phyloP scores from a whole-genome alignment of 257 asterid species.

The Anisodus tanguticus region DNA sequence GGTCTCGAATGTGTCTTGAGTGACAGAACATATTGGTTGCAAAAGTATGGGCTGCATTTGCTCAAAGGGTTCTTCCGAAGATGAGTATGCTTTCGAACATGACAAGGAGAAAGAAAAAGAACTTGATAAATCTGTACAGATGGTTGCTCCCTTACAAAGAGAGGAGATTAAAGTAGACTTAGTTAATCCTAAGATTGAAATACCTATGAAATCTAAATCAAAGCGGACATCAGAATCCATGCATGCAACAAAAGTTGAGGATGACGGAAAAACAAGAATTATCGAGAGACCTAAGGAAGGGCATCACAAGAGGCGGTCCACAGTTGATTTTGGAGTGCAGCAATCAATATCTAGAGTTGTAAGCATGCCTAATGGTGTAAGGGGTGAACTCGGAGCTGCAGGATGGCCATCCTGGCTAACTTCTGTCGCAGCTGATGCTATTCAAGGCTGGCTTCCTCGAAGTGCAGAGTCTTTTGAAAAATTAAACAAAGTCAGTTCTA shows the following conservation, averaged over 20 bases:
- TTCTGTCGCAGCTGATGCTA: conserved; percentile 86
- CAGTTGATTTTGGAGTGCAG: conserved; percentile 57
- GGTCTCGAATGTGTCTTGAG: conserved; percentile 20
- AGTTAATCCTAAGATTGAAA: conserved; percentile 43
- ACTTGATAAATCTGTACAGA: conserved; percentile 46
- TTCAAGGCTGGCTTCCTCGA: conserved; percentile 85
- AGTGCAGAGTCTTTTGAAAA: conserved; percentile 83
- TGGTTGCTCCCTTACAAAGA: conserved; percentile 57
- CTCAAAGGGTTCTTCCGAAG: conserved; percentile 63
- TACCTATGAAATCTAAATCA: conserved; percentile 45
- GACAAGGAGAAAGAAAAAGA: conserved; percentile 49
- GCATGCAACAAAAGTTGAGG: conserved; percentile 37
- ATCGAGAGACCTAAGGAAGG: conserved; percentile 78
- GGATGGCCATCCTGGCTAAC: conserved; percentile 98
- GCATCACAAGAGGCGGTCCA: conserved; percentile 56
- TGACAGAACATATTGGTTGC: conserved; percentile 25
- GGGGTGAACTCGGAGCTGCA: conserved; percentile 67
- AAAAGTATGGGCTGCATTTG: conserved; percentile 79
- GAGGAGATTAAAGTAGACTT: conserved; percentile 49
- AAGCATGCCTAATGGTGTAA: conserved; percentile 56
- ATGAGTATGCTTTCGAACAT: conserved; percentile 47
- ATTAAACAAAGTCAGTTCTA: conserved; percentile 59
- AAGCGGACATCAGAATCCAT: conserved; percentile 39
- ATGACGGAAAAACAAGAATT: conserved; percentile 55
- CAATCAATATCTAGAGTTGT: conserved; percentile 44